Evolutionary conservation across 2,329 filamentous ascomycete species (phyloP), one percentile per base, ranked within the genome.

Genomic region (Fonsecaea pedrosoi): DNA sequence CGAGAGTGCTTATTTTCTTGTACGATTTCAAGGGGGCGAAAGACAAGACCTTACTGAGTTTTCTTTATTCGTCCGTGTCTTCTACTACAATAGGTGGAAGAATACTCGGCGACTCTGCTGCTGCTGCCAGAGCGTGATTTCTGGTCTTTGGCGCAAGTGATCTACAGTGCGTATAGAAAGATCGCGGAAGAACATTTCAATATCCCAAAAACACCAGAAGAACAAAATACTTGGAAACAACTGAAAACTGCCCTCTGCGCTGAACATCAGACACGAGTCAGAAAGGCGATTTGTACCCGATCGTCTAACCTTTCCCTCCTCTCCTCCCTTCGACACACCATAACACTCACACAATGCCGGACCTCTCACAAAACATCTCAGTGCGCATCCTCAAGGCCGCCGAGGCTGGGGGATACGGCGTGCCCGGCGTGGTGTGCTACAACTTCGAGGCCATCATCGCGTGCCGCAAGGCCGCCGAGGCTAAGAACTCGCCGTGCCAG

Each of bases 381-480:
- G 65, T 75, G 68, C 61, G 73, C 62, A 74, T 77, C 59, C 70
- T 74, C 38, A 61, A 75, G 25, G 74, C 72, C 32, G 75, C 74
- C 42, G 74, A 75, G 54, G 73, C 64, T 58, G 67, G 67, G 5
- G 54, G 63, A 13, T 73, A 73, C 58, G 72, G 71, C 18, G 70
- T 73, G 2, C 66, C 70, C 7, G 71, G 66, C 18, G 66, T 72
- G 32, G 69, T 68, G 15, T 71, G 64, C 61, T 90, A 91, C 82
- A 90, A 92, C 74, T 80, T 91, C 66, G 90, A 92, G 79, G 87
- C 86, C 56, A 88, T 92, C 70, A 81, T 91, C 32, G 89, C 88
- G 1, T 88, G 87, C 3, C 87, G 91, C 55, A 84, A 85, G 71
- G 90, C 90, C 8, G 90, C 90, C 67, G 89, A 91, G 78, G 83